Conservation (phyloP, 2,329 filamentous ascomycete genomes). For the Penicillium italicum region DNA sequence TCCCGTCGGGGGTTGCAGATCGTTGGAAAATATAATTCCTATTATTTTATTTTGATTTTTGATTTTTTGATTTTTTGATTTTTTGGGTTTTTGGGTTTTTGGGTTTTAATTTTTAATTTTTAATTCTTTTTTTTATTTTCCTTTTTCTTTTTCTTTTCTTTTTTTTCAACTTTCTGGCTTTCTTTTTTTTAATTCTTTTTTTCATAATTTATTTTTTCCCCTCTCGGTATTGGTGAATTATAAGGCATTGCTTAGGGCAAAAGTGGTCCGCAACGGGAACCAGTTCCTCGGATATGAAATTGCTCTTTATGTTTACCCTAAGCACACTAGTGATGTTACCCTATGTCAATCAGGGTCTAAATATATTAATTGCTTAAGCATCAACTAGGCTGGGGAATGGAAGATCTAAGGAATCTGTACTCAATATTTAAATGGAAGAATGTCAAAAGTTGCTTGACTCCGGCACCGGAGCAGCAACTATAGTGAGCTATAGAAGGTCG, state of each 20-base stretch:
- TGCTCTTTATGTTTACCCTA: slow-evolving; percentile 12
- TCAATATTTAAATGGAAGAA: slow-evolving; percentile 9
- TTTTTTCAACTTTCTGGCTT: slow-evolving; percentile 1
- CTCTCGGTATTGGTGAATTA: not conserved
- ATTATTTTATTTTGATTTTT: slow-evolving; percentile 7
- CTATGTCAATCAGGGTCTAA: slow-evolving; percentile 11
- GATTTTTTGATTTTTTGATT: not conserved
- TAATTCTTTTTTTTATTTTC: not conserved
- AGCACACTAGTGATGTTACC: slow-evolving; percentile 4
- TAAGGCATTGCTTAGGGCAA: slow-evolving; percentile 12
- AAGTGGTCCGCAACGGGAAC: slow-evolving; percentile 27
- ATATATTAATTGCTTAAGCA: slow-evolving; percentile 8
- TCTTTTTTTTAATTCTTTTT: not conserved
- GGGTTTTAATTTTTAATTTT: too few species aligned
- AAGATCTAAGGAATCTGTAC: slow-evolving; percentile 23
- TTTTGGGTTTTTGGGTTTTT: too few species aligned
- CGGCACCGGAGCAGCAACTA: not conserved
- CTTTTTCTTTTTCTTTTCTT: not conserved
- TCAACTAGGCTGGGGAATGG: slow-evolving; percentile 21
- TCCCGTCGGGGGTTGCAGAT: slow-evolving; percentile 42
- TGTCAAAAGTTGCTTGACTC: not conserved
- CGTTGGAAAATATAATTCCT: slow-evolving; percentile 22
- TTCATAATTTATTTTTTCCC: not conserved
- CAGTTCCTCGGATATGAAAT: slow-evolving; percentile 34
- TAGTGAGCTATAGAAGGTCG: not conserved